These are phyloP conservation scores for Dioszegia hungarica DNA, from an alignment of 768 basidiomycete species.

Conservation along the genomic window DNA sequence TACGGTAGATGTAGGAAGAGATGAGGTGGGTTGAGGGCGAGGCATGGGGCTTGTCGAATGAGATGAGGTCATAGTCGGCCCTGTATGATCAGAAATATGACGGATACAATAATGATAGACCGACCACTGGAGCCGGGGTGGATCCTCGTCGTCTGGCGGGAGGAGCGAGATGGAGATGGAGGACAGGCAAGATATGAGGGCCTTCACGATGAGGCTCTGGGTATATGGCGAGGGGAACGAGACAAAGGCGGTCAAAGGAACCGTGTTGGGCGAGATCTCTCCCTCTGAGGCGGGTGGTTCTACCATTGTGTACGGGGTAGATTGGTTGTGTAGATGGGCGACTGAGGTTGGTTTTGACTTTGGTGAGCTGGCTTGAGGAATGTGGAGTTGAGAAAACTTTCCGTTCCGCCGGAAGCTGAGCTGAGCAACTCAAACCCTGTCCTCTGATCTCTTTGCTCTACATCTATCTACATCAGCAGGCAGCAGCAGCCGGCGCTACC, in stretches of 20 bases:
- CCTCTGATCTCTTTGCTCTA: too few species aligned
- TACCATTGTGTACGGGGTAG: too few species aligned
- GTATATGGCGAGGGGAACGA: slow-evolving; percentile 62
- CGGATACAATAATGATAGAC: neutral
- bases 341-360: too few species aligned
- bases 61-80: slow-evolving; percentile 82
- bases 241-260: slow-evolving; percentile 50
- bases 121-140: slow-evolving; percentile 40
- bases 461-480: too few species aligned
- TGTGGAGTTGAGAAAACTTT: neutral
- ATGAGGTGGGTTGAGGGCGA: slow-evolving; percentile 56
- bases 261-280: neutral
- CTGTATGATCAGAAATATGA: slow-evolving; percentile 41
- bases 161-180: slow-evolving; percentile 41
- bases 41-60: slow-evolving; percentile 65
- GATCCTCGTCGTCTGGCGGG: slow-evolving; percentile 31
- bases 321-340: too few species aligned
- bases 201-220: slow-evolving; percentile 53
- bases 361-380: neutral
- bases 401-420: neutral
- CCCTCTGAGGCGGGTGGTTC: too few species aligned
- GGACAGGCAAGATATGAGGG: slow-evolving; percentile 50
- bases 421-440: too few species aligned
- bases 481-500: too few species aligned
- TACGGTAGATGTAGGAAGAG: slow-evolving; percentile 82